These are phyloP conservation scores for Serendipita sp. DNA, from an alignment of 768 basidiomycete species.

Conservation along the genomic window DNA sequence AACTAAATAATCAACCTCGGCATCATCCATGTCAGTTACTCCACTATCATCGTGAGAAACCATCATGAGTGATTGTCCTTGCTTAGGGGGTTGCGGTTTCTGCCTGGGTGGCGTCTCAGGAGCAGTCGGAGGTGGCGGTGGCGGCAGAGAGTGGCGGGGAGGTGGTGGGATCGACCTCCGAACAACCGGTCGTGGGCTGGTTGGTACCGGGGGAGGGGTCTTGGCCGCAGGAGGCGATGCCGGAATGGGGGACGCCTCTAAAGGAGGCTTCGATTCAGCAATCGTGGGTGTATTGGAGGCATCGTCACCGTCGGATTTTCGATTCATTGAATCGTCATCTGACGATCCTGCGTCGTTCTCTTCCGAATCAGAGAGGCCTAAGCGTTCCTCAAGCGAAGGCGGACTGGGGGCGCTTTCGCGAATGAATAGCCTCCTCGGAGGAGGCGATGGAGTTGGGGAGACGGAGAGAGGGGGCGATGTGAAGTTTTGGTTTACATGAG, in stretches of 20 bases:
- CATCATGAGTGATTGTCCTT: background rate
- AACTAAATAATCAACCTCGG: constrained; percentile 7
- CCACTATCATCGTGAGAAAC: background rate
- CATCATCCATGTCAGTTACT: constrained; percentile 5
- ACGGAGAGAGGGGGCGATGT: constrained; percentile 1
- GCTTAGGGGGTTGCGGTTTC: background rate
- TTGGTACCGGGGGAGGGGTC: background rate
- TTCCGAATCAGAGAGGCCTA: background rate
- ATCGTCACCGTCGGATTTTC: background rate
- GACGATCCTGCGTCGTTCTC: background rate
- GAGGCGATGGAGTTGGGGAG: constrained; percentile 4
- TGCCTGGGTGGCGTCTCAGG: background rate
- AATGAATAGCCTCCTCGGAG: background rate
- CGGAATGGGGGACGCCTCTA: background rate
- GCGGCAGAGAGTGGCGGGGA: background rate
- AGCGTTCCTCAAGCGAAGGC: background rate
- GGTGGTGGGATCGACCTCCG: constrained; percentile 3
- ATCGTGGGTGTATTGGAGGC: background rate
- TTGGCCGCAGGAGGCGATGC: background rate
- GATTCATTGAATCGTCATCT: background rate
- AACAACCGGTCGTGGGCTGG: background rate
- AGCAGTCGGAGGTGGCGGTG: background rate
- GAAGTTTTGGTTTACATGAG: constrained; percentile 12
- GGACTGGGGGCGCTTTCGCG: background rate
- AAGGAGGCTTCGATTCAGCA: background rate